These are phyloP conservation scores for Solanum corneliomulleri DNA, from an alignment of 257 asterid genomes.

Conservation along the genomic window DNA sequence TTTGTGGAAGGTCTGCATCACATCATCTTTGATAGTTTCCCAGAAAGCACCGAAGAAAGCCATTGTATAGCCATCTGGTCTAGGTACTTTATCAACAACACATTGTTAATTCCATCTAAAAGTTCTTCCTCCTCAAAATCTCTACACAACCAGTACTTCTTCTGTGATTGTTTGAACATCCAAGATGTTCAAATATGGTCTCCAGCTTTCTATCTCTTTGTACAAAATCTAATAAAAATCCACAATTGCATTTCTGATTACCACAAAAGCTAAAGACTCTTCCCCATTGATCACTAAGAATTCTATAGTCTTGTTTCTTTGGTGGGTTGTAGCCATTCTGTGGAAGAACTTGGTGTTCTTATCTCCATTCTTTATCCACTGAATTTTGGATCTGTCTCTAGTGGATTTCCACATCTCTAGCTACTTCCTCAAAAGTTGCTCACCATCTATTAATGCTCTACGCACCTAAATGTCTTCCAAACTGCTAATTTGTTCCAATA, in stretches of 20 bases:
- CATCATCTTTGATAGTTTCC: neutral
- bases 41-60: neutral
- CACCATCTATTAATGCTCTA: neutral
- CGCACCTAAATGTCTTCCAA: neutral
- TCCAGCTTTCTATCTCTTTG: neutral
- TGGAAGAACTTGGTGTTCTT: neutral
- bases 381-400: neutral
- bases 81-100: neutral
- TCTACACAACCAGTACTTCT: neutral
- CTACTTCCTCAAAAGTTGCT: neutral
- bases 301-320: neutral
- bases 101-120: neutral
- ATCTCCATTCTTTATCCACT: neutral
- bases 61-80: neutral
- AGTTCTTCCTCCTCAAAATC: neutral
- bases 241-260: neutral
- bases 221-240: neutral
- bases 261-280: neutral
- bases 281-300: neutral
- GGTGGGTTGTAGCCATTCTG: neutral
- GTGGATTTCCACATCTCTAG: neutral
- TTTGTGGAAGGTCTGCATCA: neutral
- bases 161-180: neutral
- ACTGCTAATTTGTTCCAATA: neutral
- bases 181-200: neutral